Evolutionary conservation across 331 rosid genomes (phyloP).

Genomic region (Pyrus hybrid): DNA sequence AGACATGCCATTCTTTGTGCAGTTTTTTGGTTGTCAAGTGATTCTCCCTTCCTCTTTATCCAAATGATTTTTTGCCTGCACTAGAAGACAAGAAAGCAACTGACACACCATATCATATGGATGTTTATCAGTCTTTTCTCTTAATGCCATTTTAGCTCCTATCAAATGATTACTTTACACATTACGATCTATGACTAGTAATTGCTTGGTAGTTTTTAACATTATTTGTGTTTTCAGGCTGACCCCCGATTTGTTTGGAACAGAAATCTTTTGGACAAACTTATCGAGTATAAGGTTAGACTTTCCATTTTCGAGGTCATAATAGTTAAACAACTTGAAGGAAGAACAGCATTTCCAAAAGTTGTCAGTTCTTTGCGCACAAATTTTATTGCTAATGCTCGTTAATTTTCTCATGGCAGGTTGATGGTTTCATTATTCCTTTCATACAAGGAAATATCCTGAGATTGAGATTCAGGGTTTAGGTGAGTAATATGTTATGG

Average conservation of each 20-base stretch:
- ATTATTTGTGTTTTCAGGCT: constrained; percentile 49
- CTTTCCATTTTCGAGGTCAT: neutral
- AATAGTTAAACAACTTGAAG: neutral
- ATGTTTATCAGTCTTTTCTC: neutral
- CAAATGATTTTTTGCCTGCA: no score
- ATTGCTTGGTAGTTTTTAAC: neutral
- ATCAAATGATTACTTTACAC: no score
- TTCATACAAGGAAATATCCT: constrained; percentile 97
- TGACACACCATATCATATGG: neutral
- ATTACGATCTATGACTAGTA: neutral
- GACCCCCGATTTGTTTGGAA: constrained; percentile 97
- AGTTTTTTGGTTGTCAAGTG: neutral
- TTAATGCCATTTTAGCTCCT: neutral
- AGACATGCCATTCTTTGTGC: neutral
- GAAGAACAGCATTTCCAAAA: neutral
- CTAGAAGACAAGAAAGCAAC: neutral
- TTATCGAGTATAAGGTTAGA: constrained; percentile 92
- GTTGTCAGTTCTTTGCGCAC: neutral
- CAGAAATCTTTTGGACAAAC: constrained; percentile 72
- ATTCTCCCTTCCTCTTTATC: neutral
- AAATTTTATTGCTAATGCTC: neutral
- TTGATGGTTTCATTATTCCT: constrained; percentile 73
- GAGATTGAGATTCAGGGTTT: constrained; percentile 10
- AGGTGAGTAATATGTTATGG: neutral
- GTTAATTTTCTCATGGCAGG: constrained; percentile 54